Conservation (phyloP, 1,284 basidiomycete species). For the Flammula alnicola region DNA sequence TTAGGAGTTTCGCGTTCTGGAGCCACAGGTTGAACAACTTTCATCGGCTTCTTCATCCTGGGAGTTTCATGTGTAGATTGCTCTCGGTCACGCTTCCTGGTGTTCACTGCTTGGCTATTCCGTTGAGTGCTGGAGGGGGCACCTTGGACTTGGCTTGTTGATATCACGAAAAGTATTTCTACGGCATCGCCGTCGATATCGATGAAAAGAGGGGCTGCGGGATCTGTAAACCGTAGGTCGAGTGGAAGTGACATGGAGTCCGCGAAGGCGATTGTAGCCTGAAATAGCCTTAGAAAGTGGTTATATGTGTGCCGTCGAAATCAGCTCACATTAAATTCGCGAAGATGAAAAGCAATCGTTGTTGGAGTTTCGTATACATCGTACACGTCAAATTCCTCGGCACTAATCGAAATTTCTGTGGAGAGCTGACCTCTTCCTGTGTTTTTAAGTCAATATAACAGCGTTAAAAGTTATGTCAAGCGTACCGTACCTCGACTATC, state of each 20-base stretch:
- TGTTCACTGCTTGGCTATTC: slow-evolving; percentile 31
- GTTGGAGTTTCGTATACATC: slow-evolving; percentile 62
- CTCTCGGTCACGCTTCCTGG: slow-evolving; percentile 49
- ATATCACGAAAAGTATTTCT: slow-evolving; percentile 73
- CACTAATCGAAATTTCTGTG: slow-evolving; percentile 73
- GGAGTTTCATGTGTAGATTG: slow-evolving; percentile 38
- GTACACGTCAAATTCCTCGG: slow-evolving; percentile 79
- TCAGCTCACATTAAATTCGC: slow-evolving; percentile 76
- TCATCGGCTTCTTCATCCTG: slow-evolving; percentile 58
- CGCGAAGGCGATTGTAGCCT: slow-evolving; percentile 80
- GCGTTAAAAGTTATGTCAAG: background rate
- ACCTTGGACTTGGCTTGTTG: slow-evolving; percentile 65
- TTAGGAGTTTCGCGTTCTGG: slow-evolving; percentile 29
- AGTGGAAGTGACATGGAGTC: slow-evolving; percentile 68
- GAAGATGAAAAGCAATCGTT: slow-evolving; percentile 76
- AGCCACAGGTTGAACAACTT: slow-evolving; percentile 58
- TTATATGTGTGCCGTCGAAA: slow-evolving; percentile 6
- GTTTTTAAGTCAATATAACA: slow-evolving; percentile 1
- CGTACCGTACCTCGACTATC: slow-evolving; percentile 60
- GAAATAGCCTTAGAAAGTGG: slow-evolving; percentile 12
- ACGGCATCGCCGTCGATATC: slow-evolving; percentile 67
- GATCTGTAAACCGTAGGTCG: slow-evolving; percentile 75
- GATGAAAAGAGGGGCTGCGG: slow-evolving; percentile 73
- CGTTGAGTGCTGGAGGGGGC: slow-evolving; percentile 29
- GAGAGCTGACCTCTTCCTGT: slow-evolving; percentile 65